Base-by-base conservation (phyloP, 2,329 filamentous ascomycete species). In the Pyricularia grisea region DNA sequence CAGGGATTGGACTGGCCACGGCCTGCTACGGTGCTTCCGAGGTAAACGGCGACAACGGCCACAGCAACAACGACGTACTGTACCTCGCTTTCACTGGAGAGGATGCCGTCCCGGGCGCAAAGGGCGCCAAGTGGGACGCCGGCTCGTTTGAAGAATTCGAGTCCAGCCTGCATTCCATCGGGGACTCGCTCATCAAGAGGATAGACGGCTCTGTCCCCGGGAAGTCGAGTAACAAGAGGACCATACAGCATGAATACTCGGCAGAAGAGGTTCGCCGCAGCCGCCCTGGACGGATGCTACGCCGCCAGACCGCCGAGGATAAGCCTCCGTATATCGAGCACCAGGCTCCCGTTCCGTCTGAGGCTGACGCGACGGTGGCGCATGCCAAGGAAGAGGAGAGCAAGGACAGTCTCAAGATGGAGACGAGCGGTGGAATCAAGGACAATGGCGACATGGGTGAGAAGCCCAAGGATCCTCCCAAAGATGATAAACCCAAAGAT, bases 31-130 rank as follows among this genome's bases (percentile, higher is more conserved):
- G 85, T 2, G 77, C 79, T 6, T 74, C 74, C 1, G 30, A 30
- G 33, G 78, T 90, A 36, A 85, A 78, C 55, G 88, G 87, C 2
- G 78, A 88, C 74, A 79, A 76, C 68, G 88, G 88, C 1, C 83
- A 90, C 75, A 81, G 81, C 60, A 76, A 79, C 20, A 81, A 86
- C 42, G 87, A 90, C 74, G 85, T 90, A 0, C 76, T 90, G 50
- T 90, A 85, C 75, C 80, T 90, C 66, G 88, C 85, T 0, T 90
- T 90, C 73, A 79, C 79, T 0, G 87, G 87, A 1, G 69, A 76
- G 0, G 81, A 84, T 6, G 87, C 88, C 0, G 84, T 88, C 0
- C 86, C 87, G 0, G 87, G 87, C 0, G 76, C 79, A 14, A 74
- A 77, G 2, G 81, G 80, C 25, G 87, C 87, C 0, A 78, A 82